Percentiles rank a stretch among this genome's conserved stretches.
phyloP scores from a whole-genome alignment of 2,329 filamentous ascomycete species.

The Cylindrodendrum hubeiense region DNA sequence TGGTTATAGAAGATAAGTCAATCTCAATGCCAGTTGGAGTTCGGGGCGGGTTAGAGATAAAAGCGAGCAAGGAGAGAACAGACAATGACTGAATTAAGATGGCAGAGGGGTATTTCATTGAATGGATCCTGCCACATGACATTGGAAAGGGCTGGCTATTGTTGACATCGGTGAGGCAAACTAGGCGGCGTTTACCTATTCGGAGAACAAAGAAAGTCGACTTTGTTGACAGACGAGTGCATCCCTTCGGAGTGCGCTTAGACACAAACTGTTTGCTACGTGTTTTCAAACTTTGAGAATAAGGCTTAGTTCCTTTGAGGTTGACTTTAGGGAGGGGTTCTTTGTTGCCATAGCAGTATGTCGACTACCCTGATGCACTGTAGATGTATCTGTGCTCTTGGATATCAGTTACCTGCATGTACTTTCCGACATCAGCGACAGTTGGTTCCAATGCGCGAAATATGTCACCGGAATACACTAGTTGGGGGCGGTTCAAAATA shows the following conservation, averaged over 20 bases:
- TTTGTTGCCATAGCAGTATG: not conserved
- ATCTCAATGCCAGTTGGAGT: not conserved
- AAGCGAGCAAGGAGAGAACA: not conserved
- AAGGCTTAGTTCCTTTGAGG: not conserved
- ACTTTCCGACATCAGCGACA: not conserved
- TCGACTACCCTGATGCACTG: not conserved
- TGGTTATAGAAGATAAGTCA: not conserved
- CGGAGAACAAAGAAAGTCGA: slow-evolving; percentile 39
- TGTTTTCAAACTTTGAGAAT: not conserved
- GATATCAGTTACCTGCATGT: no score
- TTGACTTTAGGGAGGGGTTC: not conserved
- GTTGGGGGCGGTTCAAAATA: no score
- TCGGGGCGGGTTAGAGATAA: not conserved
- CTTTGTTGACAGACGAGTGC: slow-evolving; percentile 30
- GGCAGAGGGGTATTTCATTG: no score
- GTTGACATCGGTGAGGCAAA: not conserved
- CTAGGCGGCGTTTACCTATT: slow-evolving; percentile 10
- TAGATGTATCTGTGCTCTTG: not conserved
- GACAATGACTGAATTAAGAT: not conserved
- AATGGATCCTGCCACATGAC: not conserved
- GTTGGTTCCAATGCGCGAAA: not conserved
- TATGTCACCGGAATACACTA: no score
- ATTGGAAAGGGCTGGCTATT: not conserved
- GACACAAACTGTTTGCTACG: not conserved
- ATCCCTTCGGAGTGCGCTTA: not conserved